Evolutionary conservation across 2,329 filamentous ascomycete genomes (phyloP).

Genomic region (Torrubiella hemipterigena): DNA sequence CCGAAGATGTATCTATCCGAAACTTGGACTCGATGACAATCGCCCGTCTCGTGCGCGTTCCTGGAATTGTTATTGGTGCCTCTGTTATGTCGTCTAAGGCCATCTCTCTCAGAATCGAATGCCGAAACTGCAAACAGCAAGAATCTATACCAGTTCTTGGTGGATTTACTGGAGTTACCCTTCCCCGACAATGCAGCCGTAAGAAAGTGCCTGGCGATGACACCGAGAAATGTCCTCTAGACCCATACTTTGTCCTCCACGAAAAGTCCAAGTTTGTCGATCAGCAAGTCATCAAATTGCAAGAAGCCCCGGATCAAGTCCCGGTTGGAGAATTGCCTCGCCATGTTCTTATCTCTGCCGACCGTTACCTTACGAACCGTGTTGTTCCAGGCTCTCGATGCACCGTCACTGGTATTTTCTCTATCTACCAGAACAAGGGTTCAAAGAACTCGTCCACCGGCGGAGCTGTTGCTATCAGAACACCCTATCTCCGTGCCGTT

Average conservation of each 20-base stretch:
- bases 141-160: conserved; percentile 63
- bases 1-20: conserved; percentile 83
- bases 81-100: conserved; percentile 96
- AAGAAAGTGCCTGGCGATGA: conserved; percentile 51
- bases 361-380: conserved; percentile 87
- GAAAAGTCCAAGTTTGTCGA: conserved; percentile 93
- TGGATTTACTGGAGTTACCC: conserved; percentile 76
- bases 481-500: conserved; percentile 85
- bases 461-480: conserved; percentile 85
- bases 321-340: conserved; percentile 91
- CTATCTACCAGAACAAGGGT: conserved; percentile 90
- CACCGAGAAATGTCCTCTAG: conserved; percentile 70
- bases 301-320: conserved; percentile 94
- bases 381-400: conserved; percentile 93
- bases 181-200: conserved; percentile 68
- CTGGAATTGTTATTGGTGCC: conserved; percentile 93
- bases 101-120: conserved; percentile 74
- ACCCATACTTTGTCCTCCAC: conserved; percentile 92
- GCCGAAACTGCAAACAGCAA: conserved; percentile 69
- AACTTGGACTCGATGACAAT: conserved; percentile 89
- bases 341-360: conserved; percentile 92
- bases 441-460: conserved; percentile 62
- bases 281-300: conserved; percentile 94
- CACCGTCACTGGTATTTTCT: conserved; percentile 94
- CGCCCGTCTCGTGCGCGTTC: conserved; percentile 87